Evolutionary conservation across 148 eudicot genomes (phyloP).

Genomic region (Vaccinium corymbosum): DNA sequence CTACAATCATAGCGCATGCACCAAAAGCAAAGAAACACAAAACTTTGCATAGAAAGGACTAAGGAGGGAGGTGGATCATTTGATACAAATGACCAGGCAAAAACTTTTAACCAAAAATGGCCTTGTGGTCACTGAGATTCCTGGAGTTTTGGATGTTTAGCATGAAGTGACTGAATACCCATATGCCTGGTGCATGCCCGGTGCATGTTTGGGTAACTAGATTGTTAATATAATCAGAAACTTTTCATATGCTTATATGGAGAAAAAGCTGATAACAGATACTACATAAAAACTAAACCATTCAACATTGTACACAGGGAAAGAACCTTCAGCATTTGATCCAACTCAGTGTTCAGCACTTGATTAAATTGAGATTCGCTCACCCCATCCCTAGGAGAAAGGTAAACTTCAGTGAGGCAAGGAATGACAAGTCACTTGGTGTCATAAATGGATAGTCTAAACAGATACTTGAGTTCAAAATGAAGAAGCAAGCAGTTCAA

Average conservation of each 20-base stretch:
- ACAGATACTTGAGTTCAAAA: neutral
- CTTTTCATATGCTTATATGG: neutral
- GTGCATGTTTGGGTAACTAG: neutral
- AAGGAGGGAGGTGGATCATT: neutral
- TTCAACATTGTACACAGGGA: neutral
- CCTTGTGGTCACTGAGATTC: neutral
- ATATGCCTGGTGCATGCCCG: neutral
- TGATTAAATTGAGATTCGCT: slow-evolving; percentile 78
- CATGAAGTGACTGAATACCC: neutral
- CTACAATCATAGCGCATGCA: neutral
- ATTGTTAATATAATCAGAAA: neutral
- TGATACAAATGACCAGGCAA: neutral
- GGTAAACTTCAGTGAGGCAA: slow-evolving; percentile 7
- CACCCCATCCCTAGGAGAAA: slow-evolving; percentile 74
- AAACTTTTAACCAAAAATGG: neutral
- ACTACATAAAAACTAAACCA: neutral
- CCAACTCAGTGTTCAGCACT: slow-evolving; percentile 73
- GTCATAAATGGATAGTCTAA: neutral
- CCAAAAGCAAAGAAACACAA: neutral
- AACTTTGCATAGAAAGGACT: too few relatives aligned
- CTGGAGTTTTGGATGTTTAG: neutral
- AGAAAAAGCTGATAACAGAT: neutral
- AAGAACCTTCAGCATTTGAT: slow-evolving; percentile 82
- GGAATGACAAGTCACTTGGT: neutral
- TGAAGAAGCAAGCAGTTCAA: neutral